Base-by-base conservation (phyloP, 2,329 filamentous ascomycete genomes). In the Nemania diffusa region DNA sequence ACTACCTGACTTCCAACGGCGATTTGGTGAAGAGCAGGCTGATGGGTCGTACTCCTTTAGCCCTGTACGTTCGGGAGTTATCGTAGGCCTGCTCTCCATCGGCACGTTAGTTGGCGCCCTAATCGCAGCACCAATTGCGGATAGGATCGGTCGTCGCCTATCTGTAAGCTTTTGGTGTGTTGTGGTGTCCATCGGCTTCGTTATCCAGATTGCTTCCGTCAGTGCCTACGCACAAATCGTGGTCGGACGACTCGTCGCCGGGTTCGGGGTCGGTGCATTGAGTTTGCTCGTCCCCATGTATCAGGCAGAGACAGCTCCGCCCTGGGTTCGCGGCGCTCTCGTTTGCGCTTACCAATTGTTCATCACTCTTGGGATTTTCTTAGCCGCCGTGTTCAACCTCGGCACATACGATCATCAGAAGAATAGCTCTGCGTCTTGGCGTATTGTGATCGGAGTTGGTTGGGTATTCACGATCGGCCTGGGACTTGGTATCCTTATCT, bases 231-330 rank as follows among this genome's bases (percentile, higher is more conserved):
- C 87, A 53, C 90, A 92, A 73, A 81, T 91, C 65, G 89, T 89
- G 71, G 81, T 90, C 52, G 90, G 90, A 15, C 83, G 91, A 62
- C 86, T 88, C 72, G 83, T 91, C 17, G 87, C 88, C 15, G 91
- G 90, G 58, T 80, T 92, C 1, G 90, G 90, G 15, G 89, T 93
- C 48, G 91, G 91, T 62, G 87, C 85, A 0, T 78, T 92, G 1
- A 89, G 86, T 9, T 85, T 91, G 5, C 78, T 89, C 13, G 88
- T 90, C 0, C 89, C 89, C n/a, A 90, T 92, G 87, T 92, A 91
- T 75, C 89, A 92, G 73, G 87, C 87, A n/a, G 91, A 93, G 78
- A 90, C 86, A 5, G 87, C 88, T 0, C 91, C 91, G 0, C 84
- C 88, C 15, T 88, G 88, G 76, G 87, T 92, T 57, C 85, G 91